Evolutionary conservation across 2,329 filamentous ascomycete genomes (phyloP).

Genomic region (Venturia nashicola): DNA sequence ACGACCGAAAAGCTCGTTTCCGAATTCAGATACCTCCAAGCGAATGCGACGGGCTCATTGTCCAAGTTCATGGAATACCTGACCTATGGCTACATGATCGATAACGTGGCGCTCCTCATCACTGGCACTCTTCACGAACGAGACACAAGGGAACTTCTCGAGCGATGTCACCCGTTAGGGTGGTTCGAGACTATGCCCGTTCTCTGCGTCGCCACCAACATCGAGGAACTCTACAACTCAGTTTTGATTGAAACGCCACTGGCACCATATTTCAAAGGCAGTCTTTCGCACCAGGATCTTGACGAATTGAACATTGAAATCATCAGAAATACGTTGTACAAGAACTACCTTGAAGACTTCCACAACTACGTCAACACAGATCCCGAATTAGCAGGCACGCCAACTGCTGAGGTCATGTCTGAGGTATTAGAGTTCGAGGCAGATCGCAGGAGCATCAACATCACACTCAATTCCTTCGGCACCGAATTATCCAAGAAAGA

Average conservation of each 20-base stretch:
- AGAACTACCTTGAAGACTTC: conserved; percentile 98
- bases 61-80: conserved; percentile 96
- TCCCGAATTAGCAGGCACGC: conserved; percentile 73
- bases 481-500: conserved; percentile 91
- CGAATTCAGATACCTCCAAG: conserved; percentile 92
- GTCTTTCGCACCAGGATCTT: conserved; percentile 86
- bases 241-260: conserved; percentile 94
- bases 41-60: conserved; percentile 82
- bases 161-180: conserved; percentile 89
- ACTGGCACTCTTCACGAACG: conserved; percentile 95
- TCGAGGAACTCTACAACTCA: conserved; percentile 97
- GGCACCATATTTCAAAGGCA: conserved; percentile 94
- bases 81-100: conserved; percentile 99
- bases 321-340: conserved; percentile 95
- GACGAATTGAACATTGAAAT: conserved; percentile 99
- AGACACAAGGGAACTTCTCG: conserved; percentile 87
- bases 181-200: conserved; percentile 99
- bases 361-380: conserved; percentile 87
- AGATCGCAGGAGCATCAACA: conserved; percentile 93
- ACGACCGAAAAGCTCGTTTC: conserved; percentile 96
- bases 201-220: conserved; percentile 93
- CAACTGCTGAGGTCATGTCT: conserved; percentile 87
- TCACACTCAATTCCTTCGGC: conserved; percentile 96
- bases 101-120: conserved; percentile 95
- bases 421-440: conserved; percentile 96